phyloP scores from a whole-genome alignment of 148 eudicot genomes.

The Cornus suecica region DNA sequence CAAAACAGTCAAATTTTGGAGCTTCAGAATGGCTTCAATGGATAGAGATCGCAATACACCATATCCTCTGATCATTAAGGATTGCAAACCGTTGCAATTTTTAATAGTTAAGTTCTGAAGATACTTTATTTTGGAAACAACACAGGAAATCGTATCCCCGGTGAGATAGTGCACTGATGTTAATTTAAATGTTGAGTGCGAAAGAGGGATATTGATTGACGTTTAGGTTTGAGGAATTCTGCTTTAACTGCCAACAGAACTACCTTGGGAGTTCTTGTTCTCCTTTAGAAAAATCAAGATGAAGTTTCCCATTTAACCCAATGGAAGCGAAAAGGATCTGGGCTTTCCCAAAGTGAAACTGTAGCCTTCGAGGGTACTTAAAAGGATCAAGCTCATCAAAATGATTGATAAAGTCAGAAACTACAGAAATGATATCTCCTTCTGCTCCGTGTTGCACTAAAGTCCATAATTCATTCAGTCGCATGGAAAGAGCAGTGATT shows the following conservation, averaged over 20 bases:
- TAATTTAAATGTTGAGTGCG: conserved; percentile 13
- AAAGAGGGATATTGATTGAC: no score
- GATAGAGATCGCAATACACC: conserved; percentile 10
- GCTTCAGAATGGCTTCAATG: conserved; percentile 11
- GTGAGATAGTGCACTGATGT: conserved; percentile 18
- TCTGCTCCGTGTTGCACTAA: conserved; percentile 3
- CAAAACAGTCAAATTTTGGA: conserved; percentile 5
- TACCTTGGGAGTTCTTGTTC: conserved; percentile 2
- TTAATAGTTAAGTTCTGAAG: conserved; percentile 13
- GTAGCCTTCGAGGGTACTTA: conserved; percentile 13
- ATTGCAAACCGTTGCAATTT: neutral
- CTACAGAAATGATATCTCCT: conserved; percentile 3
- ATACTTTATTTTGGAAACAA: conserved; percentile 9
- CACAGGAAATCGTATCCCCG: conserved; percentile 10
- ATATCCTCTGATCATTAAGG: no score
- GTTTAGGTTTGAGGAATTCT: no score
- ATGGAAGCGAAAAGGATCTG: conserved; percentile 8
- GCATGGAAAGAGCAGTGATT: neutral
- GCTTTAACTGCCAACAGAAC: conserved; percentile 10
- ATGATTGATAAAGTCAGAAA: conserved; percentile 1
- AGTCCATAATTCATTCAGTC: neutral
- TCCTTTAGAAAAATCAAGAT: conserved; percentile 22
- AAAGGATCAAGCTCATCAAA: conserved; percentile 13
- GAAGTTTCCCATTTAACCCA: conserved; percentile 16
- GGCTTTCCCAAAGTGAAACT: neutral